These are phyloP conservation scores for Xerocomus amazonicus DNA, from an alignment of 1,284 basidiomycete species.

Conservation along the genomic window DNA sequence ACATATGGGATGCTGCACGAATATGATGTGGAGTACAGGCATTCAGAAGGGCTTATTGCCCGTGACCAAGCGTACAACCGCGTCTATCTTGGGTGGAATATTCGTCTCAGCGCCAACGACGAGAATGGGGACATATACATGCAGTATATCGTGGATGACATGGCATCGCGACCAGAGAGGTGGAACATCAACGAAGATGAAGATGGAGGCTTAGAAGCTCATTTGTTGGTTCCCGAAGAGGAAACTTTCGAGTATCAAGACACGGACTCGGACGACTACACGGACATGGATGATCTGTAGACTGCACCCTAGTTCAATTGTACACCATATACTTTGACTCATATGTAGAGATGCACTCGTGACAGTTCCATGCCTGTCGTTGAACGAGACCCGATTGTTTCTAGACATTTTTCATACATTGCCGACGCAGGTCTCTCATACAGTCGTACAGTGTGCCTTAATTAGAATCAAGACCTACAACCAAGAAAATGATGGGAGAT, in stretches of 20 bases:
- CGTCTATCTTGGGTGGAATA: constrained; percentile 65
- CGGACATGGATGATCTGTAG: constrained; percentile 24
- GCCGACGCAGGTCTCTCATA: too few species aligned
- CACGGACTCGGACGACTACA: constrained; percentile 53
- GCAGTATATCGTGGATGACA: constrained; percentile 45
- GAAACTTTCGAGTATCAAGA: constrained; percentile 45
- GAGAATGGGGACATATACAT: constrained; percentile 51
- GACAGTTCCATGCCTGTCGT: too few species aligned
- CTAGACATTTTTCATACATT: too few species aligned
- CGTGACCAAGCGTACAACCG: constrained; percentile 39
- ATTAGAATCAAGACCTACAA: too few species aligned
- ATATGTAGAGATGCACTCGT: not conserved
- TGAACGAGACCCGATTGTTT: too few species aligned
- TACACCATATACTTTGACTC: not conserved
- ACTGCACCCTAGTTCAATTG: constrained; percentile 5
- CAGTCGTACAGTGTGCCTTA: too few species aligned
- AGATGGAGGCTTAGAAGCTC: constrained; percentile 43
- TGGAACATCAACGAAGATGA: constrained; percentile 44
- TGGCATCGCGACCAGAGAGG: constrained; percentile 44
- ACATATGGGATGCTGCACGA: constrained; percentile 54
- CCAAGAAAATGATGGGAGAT: too few species aligned
- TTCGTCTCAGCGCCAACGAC: constrained; percentile 47
- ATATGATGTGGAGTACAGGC: constrained; percentile 54
- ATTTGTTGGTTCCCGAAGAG: constrained; percentile 42
- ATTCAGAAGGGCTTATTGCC: constrained; percentile 48